Evolutionary conservation across 257 asterid species (phyloP), one percentile per base, ranked within the genome.

Genomic region (Anisodus tanguticus): DNA sequence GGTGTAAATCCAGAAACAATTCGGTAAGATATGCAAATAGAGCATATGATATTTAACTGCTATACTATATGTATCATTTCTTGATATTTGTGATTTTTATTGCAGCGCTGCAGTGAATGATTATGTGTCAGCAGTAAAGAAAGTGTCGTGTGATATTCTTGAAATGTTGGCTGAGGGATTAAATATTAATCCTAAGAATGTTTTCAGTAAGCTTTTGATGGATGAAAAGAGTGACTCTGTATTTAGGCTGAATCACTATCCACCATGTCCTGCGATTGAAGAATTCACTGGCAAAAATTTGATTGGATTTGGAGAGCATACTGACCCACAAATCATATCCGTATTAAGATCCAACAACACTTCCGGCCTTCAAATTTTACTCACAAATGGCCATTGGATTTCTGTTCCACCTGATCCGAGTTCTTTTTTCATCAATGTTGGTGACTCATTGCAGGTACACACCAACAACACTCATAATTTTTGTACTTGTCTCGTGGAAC

Each of bases 261-360:
- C 89, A 1, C 89, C 89, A 31, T 85, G 89, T 59, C 88, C 86
- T 4, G 86, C 82, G 71, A 69, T 77, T 62, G 55, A 83, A 31
- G 86, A 78, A 83, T 59, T 70, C 11, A 80, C 63, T 71, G 88
- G 72, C 3, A 19, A 39, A 22, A 60, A 53, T 35, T 35, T 62
- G 81, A 79, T 87, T 35, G 89, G 89, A 11, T 87, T 87, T 47
- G 89, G 89, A 82, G 89, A 82, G 45, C 89, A 87, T 54, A 87
- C 89, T 54, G 89, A 87, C 72, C 89, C 89, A 8, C 89, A 87
- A 60, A 49, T 87, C 80, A 82, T 87, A 9, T 87, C 89, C 17
- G 88, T 82, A 17, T 63, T 87, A 16, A 82, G 90, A 70, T 87
- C 90, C 12, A 87, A 87, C 84, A 83, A 85, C 83, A 83, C 86